These are phyloP conservation scores for Pseudoscleropodium purum DNA, from an alignment of 225 moss, liverwort and hornwort species.

Conservation along the genomic window DNA sequence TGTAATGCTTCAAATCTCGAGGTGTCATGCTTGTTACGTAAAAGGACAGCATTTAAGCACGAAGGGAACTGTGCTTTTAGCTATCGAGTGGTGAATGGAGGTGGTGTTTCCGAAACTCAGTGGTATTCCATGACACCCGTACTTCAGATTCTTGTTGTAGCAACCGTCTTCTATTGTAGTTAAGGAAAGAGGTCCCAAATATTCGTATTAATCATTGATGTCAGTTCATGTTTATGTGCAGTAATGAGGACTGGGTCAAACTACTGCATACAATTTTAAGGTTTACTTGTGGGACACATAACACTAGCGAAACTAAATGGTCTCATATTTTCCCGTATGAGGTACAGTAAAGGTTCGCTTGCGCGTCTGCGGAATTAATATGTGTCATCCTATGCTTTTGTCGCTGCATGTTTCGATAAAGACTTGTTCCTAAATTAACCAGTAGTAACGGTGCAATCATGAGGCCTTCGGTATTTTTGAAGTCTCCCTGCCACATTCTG, in stretches of 20 bases:
- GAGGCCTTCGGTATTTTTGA: not conserved
- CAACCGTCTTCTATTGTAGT: not conserved
- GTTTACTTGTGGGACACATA: not conserved
- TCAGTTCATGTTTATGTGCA: not conserved
- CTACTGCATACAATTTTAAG: not conserved
- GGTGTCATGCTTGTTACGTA: not conserved
- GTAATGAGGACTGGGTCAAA: not conserved
- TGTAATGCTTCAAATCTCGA: slow-evolving; percentile 2
- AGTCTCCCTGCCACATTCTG: not conserved
- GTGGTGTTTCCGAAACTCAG: not conserved
- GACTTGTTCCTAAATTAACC: no score
- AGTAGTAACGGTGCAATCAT: no score
- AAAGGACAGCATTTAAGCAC: not conserved
- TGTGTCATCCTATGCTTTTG: not conserved
- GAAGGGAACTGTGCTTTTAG: not conserved
- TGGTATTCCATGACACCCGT: not conserved
- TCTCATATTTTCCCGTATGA: not conserved
- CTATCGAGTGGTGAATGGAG: not conserved
- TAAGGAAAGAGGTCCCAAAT: not conserved
- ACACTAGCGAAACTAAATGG: not conserved
- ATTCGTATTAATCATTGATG: not conserved
- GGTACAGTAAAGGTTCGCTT: not conserved
- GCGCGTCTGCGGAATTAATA: not conserved
- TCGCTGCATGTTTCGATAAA: not conserved
- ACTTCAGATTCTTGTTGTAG: not conserved